Evolutionary conservation across 305 asterid species (phyloP).

Genomic region (Salvia sclarea): DNA sequence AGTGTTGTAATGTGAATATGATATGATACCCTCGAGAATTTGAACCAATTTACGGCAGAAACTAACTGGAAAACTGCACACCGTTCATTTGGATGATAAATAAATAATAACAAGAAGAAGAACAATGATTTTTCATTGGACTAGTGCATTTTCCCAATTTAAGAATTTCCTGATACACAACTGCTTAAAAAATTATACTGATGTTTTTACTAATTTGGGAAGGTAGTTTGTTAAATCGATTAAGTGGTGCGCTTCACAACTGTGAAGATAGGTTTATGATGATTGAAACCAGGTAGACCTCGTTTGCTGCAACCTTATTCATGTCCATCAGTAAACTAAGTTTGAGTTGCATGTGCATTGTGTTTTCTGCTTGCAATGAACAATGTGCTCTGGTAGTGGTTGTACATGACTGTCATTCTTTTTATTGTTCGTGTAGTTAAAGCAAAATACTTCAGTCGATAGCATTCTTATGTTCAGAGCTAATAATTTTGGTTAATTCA

Average conservation of each 20-base stretch:
- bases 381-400: not conserved
- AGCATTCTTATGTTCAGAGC: not conserved
- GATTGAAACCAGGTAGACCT: not conserved
- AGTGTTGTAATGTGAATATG: not conserved
- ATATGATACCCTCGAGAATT: not conserved
- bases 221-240: not conserved
- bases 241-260: not conserved
- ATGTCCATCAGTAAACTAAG: not conserved
- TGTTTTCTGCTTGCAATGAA: not conserved
- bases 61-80: constrained; percentile 1
- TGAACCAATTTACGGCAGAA: not conserved
- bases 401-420: not conserved
- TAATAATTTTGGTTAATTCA: constrained; percentile 4
- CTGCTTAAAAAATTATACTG: not conserved
- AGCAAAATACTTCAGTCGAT: not conserved
- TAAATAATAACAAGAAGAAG: not conserved
- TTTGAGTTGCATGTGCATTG: constrained; percentile 2
- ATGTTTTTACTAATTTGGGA: not conserved
- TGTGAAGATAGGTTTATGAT: not conserved
- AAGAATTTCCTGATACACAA: not conserved
- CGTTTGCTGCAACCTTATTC: not conserved
- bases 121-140: not conserved
- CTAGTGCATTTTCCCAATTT: not conserved
- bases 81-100: constrained; percentile 2
- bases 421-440: not conserved